Evolutionary conservation across 495 filamentous ascomycete genomes (phyloP), one percentile per base, ranked within the genome.

Genomic region (Ramalina peruviana): DNA sequence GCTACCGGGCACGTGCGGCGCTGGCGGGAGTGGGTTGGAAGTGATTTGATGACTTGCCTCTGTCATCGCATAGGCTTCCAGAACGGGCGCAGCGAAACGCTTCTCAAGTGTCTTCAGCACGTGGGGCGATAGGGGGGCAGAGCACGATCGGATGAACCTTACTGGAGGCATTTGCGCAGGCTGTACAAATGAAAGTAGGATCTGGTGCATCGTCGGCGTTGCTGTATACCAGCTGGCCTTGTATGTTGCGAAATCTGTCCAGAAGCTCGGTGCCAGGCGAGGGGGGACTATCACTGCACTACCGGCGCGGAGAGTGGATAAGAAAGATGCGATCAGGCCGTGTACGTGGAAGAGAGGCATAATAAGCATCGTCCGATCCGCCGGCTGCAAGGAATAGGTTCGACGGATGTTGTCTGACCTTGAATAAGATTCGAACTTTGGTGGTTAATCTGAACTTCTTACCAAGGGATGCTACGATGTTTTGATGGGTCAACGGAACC

Each of bases 281-380:
- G 43, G 19, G 2, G 43, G 43, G 43, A 45, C 33, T 2, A 45
- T 45, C 1, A 45, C 33, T 4, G 43, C 43, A 41, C 83, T 81
- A 36, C 82, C 82, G 11, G 79, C 78, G 49, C 65, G 66, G 1
- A 89, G 72, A 3, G 84, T 80, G 5, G 83, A 81, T 10, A 89
- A 71, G 55, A 88, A 79, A 25, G 76, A 81, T 40, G 83, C 85
- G 6, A 87, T 69, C 3, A 89, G 73, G 21, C 85, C 85, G 60
- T 87, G 85, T 49, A 89, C 83, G 64, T 89, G 85, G 72, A 88
- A 88, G 4, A 89, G 71, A 3, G 85, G 84, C 85, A 88, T 89
- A 43, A 89, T 82, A 13, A 89, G 72, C 68, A 83, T 78, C 37
- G 85, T 88, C 26, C 83, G 74, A 62, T 88, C 85, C 36, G 64